A percentile compares a stretch with the other conserved stretches of the same genome.
Evolutionary conservation across 345 rosid genomes (phyloP).

Genomic region (Eucalyptus marginata): DNA sequence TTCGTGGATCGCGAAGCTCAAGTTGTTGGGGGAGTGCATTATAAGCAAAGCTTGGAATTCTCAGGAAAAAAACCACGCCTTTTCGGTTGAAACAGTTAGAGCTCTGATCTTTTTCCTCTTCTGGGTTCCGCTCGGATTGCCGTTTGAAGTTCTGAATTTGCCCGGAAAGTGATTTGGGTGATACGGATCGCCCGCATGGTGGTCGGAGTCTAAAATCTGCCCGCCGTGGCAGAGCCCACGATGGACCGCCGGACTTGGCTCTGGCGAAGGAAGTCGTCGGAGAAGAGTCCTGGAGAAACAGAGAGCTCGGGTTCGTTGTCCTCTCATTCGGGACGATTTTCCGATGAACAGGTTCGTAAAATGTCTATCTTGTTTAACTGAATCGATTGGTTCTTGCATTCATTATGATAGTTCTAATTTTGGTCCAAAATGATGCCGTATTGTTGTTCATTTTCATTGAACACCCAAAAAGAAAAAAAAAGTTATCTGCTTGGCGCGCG

Average conservation of each 20-base stretch:
- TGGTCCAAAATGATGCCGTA: neutral
- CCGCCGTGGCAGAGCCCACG: constrained; percentile 2
- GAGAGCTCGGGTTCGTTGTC: constrained; percentile 61
- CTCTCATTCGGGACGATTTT: constrained; percentile 56
- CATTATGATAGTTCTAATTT: neutral
- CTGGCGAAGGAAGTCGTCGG: constrained; percentile 66
- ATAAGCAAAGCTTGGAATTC: constrained; percentile 29
- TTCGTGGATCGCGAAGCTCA: constrained; percentile 3
- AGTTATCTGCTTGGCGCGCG: neutral
- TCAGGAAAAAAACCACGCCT: neutral
- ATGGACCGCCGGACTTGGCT: constrained; percentile 79
- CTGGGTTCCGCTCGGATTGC: neutral
- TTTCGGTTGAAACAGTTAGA: neutral
- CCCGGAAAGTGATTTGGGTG: neutral
- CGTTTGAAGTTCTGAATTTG: neutral
- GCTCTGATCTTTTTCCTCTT: neutral
- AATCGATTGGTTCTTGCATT: neutral
- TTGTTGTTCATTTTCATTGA: neutral
- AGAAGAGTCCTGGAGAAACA: constrained; percentile 57
- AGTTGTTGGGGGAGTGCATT: constrained; percentile 19
- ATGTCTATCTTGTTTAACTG: neutral
- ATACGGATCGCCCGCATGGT: neutral
- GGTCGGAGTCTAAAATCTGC: neutral
- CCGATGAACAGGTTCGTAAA: constrained; percentile 52
- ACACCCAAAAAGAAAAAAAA: neutral